Conservation (phyloP, 2,329 filamentous ascomycete genomes). For the Penicillium sp. region DNA sequence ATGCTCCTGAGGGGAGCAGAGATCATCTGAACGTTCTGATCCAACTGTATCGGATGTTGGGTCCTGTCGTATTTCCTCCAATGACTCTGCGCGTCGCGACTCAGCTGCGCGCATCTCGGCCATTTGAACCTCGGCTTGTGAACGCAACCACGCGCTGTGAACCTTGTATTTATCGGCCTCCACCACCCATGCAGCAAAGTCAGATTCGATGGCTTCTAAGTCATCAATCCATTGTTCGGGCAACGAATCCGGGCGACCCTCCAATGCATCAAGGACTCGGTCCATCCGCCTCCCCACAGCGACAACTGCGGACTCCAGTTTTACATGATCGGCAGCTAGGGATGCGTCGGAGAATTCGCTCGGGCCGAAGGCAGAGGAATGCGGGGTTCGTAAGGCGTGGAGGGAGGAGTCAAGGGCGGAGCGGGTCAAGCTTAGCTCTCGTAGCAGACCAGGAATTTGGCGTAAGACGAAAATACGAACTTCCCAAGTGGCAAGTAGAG, state of each 20-base stretch:
- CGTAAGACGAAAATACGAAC: conserved; percentile 71
- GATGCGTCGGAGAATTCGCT: conserved; percentile 30
- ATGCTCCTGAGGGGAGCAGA: neutral
- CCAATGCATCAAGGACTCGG: conserved; percentile 79
- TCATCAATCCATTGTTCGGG: conserved; percentile 84
- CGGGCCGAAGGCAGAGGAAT: conserved; percentile 22
- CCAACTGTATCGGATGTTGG: neutral
- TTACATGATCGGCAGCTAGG: conserved; percentile 46
- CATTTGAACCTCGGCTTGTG: conserved; percentile 12
- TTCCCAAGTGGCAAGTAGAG: conserved; percentile 74
- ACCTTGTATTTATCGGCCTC: conserved; percentile 72
- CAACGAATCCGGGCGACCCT: conserved; percentile 78
- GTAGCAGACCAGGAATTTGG: conserved; percentile 67
- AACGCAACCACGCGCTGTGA: conserved; percentile 55
- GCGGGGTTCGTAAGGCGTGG: conserved; percentile 23
- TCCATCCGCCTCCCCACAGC: conserved; percentile 72
- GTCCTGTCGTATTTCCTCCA: neutral
- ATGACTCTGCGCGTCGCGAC: neutral
- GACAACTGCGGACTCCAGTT: conserved; percentile 67
- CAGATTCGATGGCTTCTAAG: conserved; percentile 74
- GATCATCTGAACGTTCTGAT: neutral
- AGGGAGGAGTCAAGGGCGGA: conserved; percentile 34
- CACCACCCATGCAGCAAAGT: conserved; percentile 77
- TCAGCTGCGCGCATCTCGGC: neutral
- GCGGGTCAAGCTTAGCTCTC: conserved; percentile 53